Base-by-base conservation (phyloP, 1,284 basidiomycete genomes). In the Meira nashicola region DNA sequence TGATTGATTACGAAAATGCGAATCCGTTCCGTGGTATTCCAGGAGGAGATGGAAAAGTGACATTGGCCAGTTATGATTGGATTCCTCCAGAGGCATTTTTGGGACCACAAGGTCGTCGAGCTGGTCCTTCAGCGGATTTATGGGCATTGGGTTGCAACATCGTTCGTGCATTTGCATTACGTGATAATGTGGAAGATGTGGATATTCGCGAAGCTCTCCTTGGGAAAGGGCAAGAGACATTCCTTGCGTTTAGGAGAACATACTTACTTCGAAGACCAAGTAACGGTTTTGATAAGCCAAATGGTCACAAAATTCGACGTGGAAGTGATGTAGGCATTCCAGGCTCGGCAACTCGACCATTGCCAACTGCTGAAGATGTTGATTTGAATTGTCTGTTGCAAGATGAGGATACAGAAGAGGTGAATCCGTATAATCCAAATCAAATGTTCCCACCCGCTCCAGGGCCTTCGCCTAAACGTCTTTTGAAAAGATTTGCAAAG, bases 1-100 rank as follows among this genome's bases (percentile, higher is more conserved):
- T 77, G 11, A 77, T 77, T 44, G 74, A 77, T 43, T 77, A 73
- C 49, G 74, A 77, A 17, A 77, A 77, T 48, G 74, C 74, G 2
- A 73, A 73, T 49, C 72, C 73, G 11, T 77, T 71, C 52, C 63
- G 74, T 7, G 72, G 72, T 37, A 67, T 70, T 39, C 63, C 68
- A 6, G 38, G 53, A 17, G 69, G 71, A n/a, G 73, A 75, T 58
- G 73, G 70, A 10, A 60, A 64, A 50, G 72, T 75, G 25, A 67
- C 68, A 57, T 58, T 76, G 47, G 65, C 72, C 15, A 70, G 67
- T 51, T 74, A 71, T 44, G 74, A 77, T 40, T 77, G 74, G 74
- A 71, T 71, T 41, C 73, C 74, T 4, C 74, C 74, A 1, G 74
- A 77, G 54, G 67, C 74, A 11, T 60, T 55, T 39, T 64, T 67